These are phyloP conservation scores for Aristolochia californica DNA, from an alignment of 164 flowering plant genomes.

Conservation along the genomic window DNA sequence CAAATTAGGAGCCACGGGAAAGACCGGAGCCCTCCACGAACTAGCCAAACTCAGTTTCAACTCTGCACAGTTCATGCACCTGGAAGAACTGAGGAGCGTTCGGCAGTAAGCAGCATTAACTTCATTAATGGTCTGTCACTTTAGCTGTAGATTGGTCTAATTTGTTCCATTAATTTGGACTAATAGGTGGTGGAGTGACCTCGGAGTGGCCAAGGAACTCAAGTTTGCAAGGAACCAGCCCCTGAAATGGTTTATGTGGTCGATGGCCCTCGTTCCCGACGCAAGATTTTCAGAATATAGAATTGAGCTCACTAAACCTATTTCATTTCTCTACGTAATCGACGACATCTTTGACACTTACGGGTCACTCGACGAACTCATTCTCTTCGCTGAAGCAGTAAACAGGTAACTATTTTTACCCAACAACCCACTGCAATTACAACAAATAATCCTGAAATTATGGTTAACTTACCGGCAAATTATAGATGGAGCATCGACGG, in stretches of 20 bases:
- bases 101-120: constrained; percentile 21
- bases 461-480: no score
- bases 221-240: constrained; percentile 45
- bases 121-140: not conserved
- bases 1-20: not conserved
- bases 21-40: constrained; percentile 14
- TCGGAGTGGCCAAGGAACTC: constrained; percentile 30
- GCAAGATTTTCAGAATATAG: constrained; percentile 30
- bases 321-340: constrained; percentile 36
- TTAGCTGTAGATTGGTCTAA: not conserved
- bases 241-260: constrained; percentile 43
- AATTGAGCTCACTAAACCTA: constrained; percentile 36
- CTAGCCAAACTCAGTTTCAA: constrained; percentile 30
- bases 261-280: constrained; percentile 27
- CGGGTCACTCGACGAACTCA: constrained; percentile 42
- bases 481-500: constrained; percentile 29
- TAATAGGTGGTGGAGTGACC: constrained; percentile 62
- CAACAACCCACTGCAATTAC: not conserved
- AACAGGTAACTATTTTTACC: constrained; percentile 21
- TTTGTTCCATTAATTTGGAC: not conserved
- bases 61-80: constrained; percentile 22
- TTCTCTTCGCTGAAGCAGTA: constrained; percentile 41
- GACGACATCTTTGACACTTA: constrained; percentile 60
- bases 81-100: constrained; percentile 26
- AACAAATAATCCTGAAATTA: no score